Evolutionary conservation across 78 protist genomes (phyloP).

Genomic region (Isochrysis galbana): DNA sequence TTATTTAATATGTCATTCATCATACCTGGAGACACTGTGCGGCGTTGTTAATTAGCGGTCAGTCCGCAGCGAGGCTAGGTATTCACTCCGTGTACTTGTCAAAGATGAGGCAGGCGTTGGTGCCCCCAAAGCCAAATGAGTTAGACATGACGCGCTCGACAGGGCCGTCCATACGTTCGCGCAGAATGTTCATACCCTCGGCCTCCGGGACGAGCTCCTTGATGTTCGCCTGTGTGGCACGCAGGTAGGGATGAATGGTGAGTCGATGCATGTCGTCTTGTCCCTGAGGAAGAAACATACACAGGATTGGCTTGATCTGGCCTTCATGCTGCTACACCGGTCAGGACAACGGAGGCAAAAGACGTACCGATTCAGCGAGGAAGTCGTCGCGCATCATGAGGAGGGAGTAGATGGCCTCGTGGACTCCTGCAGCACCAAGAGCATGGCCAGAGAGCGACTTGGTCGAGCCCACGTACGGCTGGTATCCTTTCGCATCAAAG

Average conservation of each 20-base stretch:
- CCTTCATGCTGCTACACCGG: too few species aligned
- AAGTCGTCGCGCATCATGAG: constrained; percentile 23
- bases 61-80: too few species aligned
- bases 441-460: constrained; percentile 47
- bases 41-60: too few species aligned
- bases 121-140: constrained; percentile 54
- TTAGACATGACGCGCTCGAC: constrained; percentile 37
- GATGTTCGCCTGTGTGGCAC: constrained; percentile 48
- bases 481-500: constrained; percentile 2
- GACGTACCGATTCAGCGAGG: not conserved
- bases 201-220: constrained; percentile 33
- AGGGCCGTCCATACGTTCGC: not conserved
- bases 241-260: too few species aligned
- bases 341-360: too few species aligned
- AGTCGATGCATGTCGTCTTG: too few species aligned
- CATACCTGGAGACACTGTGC: too few species aligned
- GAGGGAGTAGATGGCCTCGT: constrained; percentile 51
- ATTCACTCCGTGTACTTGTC: too few species aligned
- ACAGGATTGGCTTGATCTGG: too few species aligned
- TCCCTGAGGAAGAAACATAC: too few species aligned
- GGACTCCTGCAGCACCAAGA: constrained; percentile 49
- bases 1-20: too few species aligned
- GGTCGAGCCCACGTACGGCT: constrained; percentile 14
- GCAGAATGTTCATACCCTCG: constrained; percentile 36
- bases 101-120: constrained; percentile 56